phyloP scores from a whole-genome alignment of 1,284 basidiomycete species.

The Ganoderma sp. region DNA sequence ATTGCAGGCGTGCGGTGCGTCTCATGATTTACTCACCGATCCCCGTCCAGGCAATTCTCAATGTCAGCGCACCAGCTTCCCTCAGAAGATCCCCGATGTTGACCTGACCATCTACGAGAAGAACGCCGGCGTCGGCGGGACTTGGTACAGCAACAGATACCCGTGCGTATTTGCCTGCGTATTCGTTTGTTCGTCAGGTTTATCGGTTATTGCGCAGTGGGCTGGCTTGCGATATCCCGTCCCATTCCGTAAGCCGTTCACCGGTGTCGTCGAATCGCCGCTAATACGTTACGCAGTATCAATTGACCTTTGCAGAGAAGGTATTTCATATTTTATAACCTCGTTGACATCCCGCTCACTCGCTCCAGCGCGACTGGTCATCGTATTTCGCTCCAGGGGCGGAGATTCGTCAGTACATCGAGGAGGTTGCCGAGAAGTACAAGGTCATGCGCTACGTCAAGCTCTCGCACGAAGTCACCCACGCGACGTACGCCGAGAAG shows the following conservation, averaged over 20 bases:
- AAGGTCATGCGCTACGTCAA: conserved; percentile 59
- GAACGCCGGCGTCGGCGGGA: conserved; percentile 61
- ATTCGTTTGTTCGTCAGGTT: background rate
- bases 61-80: conserved; percentile 45
- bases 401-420: conserved; percentile 61
- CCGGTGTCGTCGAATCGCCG: too few relatives aligned
- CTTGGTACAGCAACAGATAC: conserved; percentile 55
- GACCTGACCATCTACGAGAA: conserved; percentile 67
- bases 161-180: conserved; percentile 36
- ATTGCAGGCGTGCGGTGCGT: conserved; percentile 56
- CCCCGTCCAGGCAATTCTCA: too few relatives aligned
- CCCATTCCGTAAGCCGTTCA: conserved; percentile 51
- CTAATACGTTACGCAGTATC: conserved; percentile 50
- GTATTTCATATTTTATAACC: conserved; percentile 31
- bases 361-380: conserved; percentile 58
- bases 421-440: conserved; percentile 63
- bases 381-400: conserved; percentile 62
- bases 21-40: too few relatives aligned
- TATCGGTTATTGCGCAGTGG: conserved; percentile 39
- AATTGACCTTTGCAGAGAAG: conserved; percentile 62
- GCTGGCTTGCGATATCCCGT: conserved; percentile 61
- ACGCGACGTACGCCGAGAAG: conserved; percentile 56
- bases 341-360: background rate
- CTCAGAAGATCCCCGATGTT: conserved; percentile 59
- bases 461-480: conserved; percentile 57